phyloP scores from a whole-genome alignment of 495 filamentous ascomycete genomes.

The Astrothelium subdiscretum region DNA sequence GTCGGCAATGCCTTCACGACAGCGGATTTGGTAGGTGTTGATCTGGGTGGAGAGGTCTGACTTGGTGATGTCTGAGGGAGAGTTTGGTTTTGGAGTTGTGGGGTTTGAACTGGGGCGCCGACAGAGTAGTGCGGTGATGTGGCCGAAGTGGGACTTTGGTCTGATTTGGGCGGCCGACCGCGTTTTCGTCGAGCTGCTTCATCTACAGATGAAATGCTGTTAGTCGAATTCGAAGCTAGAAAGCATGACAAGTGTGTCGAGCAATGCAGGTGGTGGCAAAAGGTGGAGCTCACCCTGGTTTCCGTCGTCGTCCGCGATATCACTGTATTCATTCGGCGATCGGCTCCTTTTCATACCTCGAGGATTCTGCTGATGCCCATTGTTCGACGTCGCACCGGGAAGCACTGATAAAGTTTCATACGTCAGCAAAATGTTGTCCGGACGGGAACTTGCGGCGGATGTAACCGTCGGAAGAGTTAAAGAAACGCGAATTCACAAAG shows the following conservation, averaged over 20 bases:
- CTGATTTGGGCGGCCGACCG: conserved; percentile 64
- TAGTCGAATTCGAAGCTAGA: too few relatives aligned
- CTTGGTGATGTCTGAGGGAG: conserved; percentile 56
- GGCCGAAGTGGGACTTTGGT: not conserved
- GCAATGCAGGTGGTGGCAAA: conserved; percentile 7
- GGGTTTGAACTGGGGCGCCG: conserved; percentile 51
- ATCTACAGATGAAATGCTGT: conserved; percentile 3
- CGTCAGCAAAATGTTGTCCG: conserved; percentile 9
- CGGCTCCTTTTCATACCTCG: conserved; percentile 89
- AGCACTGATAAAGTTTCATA: conserved; percentile 15
- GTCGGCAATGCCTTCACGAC: conserved; percentile 92
- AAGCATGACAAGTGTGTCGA: too few relatives aligned
- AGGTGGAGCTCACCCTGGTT: conserved; percentile 68
- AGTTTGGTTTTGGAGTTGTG: conserved; percentile 60
- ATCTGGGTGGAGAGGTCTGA: conserved; percentile 67
- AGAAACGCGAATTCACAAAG: not conserved
- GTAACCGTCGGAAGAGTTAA: conserved; percentile 10
- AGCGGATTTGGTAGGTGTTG: conserved; percentile 72
- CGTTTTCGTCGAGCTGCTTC: conserved; percentile 47
- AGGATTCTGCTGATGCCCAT: conserved; percentile 43
- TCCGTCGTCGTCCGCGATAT: conserved; percentile 48
- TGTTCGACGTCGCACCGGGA: conserved; percentile 22
- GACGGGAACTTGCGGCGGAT: conserved; percentile 14
- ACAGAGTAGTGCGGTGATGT: conserved; percentile 36
- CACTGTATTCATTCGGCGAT: conserved; percentile 68